These are phyloP conservation scores for Annulohypoxylon nitens DNA, from an alignment of 495 filamentous ascomycete species.

Conservation along the genomic window DNA sequence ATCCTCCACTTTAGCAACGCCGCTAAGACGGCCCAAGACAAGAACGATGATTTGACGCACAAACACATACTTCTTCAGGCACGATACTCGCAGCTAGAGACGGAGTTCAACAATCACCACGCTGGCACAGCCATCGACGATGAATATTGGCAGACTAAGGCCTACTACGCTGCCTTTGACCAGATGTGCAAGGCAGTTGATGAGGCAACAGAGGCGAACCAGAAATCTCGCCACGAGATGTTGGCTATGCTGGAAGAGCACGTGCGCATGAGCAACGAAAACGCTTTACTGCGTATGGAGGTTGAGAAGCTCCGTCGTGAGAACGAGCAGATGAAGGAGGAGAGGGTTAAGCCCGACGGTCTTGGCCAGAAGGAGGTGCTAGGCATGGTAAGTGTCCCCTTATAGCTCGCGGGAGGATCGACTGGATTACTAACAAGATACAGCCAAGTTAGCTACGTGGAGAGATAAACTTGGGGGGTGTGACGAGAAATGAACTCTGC, in stretches of 20 bases:
- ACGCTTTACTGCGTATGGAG: background rate
- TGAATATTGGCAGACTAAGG: slow-evolving; percentile 4
- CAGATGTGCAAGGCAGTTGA: slow-evolving; percentile 7
- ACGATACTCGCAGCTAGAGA: background rate
- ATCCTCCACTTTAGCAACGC: background rate
- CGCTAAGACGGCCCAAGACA: background rate
- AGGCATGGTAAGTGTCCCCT: background rate
- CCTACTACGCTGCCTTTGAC: background rate
- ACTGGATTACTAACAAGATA: no score
- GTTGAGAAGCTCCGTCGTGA: background rate
- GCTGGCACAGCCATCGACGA: background rate
- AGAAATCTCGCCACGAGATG: background rate
- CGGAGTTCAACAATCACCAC: slow-evolving; percentile 22
- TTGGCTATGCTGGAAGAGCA: slow-evolving; percentile 16
- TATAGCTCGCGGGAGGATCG: background rate
- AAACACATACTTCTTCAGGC: slow-evolving; percentile 22
- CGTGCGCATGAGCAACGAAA: background rate
- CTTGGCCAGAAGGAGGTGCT: background rate
- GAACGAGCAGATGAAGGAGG: slow-evolving; percentile 7
- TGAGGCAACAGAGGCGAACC: background rate
- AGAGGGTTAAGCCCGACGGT: background rate
- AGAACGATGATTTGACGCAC: background rate
- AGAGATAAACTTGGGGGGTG: no score
- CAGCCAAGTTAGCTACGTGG: no score
- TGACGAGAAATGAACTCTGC: no score